Evolutionary conservation across 2,329 filamentous ascomycete species (phyloP), one percentile per base, ranked within the genome.

Genomic region (Trichophyton mentagrophytes): DNA sequence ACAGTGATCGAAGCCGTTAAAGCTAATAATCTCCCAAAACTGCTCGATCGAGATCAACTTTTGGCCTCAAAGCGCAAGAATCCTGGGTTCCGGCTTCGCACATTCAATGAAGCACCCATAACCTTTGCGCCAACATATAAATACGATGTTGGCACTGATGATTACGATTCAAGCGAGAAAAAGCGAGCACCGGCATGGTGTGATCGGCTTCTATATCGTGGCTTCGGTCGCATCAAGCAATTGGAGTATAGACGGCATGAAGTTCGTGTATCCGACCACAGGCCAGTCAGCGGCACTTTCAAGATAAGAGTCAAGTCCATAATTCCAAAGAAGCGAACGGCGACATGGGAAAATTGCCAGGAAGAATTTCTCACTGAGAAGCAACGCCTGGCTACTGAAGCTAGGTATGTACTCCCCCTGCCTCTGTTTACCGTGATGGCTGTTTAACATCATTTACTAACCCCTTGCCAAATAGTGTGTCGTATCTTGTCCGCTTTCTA

Each of bases 51-150:
- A 57, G 93, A 99, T 69, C 93, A 99, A 71, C 80, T 99, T 3
- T 84, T 97, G 1, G 87, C 96, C 0, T 92, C 90, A 11, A 84
- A 88, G 61, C 88, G 90, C 58, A 89, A 90, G 67, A 96, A 96
- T 67, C 90, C 92, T 0, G 88, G 85, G 0, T 96, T 97, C 76
- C 84, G 89, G 30, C 81, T 99, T 3, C 85, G 91, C 20, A 87
- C 89, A 0, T 97, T 99, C 72, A 85, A 87, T n/a, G 93, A 99
- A 74, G 80, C 87, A 60, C 88, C 88, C 0, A 96, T 99, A 68
- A 87, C 85, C 0, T 99, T 99, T 71, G 86, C 90, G 6, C 93
- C 93, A 0, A 99, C 93, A 0, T 99, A 99, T 79, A 99, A 99
- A 72, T 99, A 99, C 72, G 93, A 99, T 67, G 90, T 97, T 0